Evolutionary conservation across 2,329 filamentous ascomycete genomes (phyloP).

Genomic region (Macroventuria anomochaeta): DNA sequence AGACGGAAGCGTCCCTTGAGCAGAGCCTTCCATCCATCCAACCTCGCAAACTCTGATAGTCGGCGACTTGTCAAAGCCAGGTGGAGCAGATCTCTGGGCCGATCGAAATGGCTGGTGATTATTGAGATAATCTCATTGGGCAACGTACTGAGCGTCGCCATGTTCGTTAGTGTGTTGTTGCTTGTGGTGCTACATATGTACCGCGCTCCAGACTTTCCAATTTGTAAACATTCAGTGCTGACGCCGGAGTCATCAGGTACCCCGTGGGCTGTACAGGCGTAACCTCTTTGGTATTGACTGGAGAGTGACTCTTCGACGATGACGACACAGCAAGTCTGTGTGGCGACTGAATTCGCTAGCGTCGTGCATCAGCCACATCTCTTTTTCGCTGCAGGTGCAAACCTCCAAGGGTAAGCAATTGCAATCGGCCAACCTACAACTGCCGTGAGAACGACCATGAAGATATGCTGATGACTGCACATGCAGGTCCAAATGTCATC

Average conservation of each 20-base stretch:
- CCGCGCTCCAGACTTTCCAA: background rate
- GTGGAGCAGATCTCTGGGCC: slow-evolving; percentile 34
- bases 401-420: slow-evolving; percentile 1
- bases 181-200: background rate
- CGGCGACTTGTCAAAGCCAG: slow-evolving; percentile 34
- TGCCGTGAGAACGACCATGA: background rate
- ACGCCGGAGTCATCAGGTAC: slow-evolving; percentile 12
- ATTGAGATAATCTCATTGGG: slow-evolving; percentile 46
- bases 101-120: slow-evolving; percentile 38
- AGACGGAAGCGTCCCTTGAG: slow-evolving; percentile 41
- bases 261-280: background rate
- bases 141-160: slow-evolving; percentile 34
- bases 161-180: slow-evolving; percentile 4
- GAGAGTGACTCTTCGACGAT: slow-evolving; percentile 24
- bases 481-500: background rate
- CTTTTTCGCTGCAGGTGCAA: slow-evolving; percentile 8
- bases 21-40: slow-evolving; percentile 46
- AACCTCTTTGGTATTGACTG: slow-evolving; percentile 5
- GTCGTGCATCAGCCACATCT: slow-evolving; percentile 18
- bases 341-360: slow-evolving; percentile 12
- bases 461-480: background rate
- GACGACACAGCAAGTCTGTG: slow-evolving; percentile 26
- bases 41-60: slow-evolving; percentile 33
- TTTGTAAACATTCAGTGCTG: background rate
- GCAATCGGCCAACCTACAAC: background rate